Evolutionary conservation across 176 grass and related monocot species (phyloP), one percentile per base, ranked within the genome.

Genomic region (Carex kokanica): DNA sequence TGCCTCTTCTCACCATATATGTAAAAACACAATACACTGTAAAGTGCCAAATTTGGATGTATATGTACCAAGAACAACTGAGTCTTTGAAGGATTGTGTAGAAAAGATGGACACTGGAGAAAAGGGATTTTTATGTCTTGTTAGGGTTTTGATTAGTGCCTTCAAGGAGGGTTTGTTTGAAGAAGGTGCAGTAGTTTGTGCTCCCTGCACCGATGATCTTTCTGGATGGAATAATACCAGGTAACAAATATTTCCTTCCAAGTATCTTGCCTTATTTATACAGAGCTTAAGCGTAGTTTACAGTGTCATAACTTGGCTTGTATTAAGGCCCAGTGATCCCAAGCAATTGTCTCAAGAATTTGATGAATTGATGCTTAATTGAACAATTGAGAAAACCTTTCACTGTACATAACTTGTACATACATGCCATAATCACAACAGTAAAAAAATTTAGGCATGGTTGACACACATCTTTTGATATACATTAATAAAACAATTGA

Each of bases 161-260:
- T 87, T 88, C 40, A 98, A 90, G 57, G 90, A 93, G 87, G 92
- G 95, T 80, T 94, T 80, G 67, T 94, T 98, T 84, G 90, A 95
- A 90, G 91, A 93, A 24, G 92, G 95, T 5, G 90, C 92, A 60
- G 58, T 95, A 52, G n/a, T 98, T 78, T 98, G 92, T 55, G 92
- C 92, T 63, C 95, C 95, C 45, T 31, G 88, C 78, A 47, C 67
- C 13, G 82, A 85, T 61, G 95, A 98, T 86, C 87, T 98, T 83
- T 84, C 91, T 56, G 78, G 83, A 79, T 98, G 92, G 95, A 86
- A 89, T 84, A 86, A 89, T 84, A 86, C 53, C 81, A 98, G 95
- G 95, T 95, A 64, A 31, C 53, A 80, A 15, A 45, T 45, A 41
- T 79, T 20, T 43, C 25, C 1, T 24, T 49, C 0, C 54, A 20